Percentiles rank a stretch among this genome's conserved stretches.
phyloP scores from a whole-genome alignment of 371 early-diverging fungal species.

The Apophysomyces sp. region DNA sequence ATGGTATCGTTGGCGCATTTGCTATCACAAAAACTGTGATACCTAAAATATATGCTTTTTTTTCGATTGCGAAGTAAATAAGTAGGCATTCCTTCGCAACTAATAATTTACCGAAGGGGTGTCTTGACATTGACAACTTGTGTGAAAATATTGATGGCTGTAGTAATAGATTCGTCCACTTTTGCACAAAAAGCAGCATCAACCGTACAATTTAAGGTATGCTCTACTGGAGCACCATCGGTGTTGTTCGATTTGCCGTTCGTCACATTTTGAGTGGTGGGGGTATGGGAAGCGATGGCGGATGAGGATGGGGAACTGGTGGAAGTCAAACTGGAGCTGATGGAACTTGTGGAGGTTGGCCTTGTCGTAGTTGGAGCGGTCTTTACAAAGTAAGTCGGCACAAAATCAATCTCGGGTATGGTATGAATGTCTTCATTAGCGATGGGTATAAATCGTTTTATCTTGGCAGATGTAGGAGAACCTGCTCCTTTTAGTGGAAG shows the following conservation, averaged over 20 bases:
- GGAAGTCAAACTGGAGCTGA: background rate
- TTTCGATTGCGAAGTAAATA: too few species aligned
- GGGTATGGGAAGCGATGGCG: background rate
- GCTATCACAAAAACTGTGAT: constrained; percentile 7
- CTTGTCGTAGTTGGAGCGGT: background rate
- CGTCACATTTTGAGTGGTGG: background rate
- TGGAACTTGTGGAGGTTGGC: background rate
- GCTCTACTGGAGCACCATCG: constrained; percentile 25
- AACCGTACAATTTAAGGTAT: constrained; percentile 21
- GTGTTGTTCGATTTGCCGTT: constrained; percentile 16
- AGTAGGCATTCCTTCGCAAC: background rate
- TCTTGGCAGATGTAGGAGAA: background rate
- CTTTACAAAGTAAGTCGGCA: background rate
- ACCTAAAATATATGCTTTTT: background rate
- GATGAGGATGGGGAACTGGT: background rate
- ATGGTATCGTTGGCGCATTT: constrained; percentile 3
- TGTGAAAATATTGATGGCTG: constrained; percentile 36
- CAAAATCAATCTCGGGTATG: background rate
- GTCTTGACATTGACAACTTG: constrained; percentile 40
- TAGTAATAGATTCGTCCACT: constrained; percentile 29
- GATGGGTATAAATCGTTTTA: background rate
- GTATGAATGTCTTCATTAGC: background rate
- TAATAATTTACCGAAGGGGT: constrained; percentile 26
- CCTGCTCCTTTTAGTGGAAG: background rate
- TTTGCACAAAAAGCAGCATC: constrained; percentile 35